These are phyloP conservation scores for Epichloe sp. DNA, from an alignment of 2,329 filamentous ascomycete genomes.

Conservation along the genomic window DNA sequence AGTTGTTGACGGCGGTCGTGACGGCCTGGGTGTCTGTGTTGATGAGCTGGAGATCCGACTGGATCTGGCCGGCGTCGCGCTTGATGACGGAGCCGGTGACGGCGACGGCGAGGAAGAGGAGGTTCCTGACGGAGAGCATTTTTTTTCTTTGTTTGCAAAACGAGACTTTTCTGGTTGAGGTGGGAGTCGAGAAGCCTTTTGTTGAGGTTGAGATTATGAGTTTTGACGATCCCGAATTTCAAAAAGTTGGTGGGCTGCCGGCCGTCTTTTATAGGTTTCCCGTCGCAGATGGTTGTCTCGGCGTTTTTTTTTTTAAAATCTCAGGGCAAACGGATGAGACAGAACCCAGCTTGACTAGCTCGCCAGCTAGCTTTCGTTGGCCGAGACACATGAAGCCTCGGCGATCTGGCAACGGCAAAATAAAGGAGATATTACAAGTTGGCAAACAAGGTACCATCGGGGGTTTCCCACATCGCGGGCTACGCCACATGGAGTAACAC, in stretches of 20 bases:
- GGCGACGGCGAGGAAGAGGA: conserved; percentile 3
- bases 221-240: too few species aligned
- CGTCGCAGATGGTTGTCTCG: not conserved
- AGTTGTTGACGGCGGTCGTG: not conserved
- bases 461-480: too few species aligned
- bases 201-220: too few species aligned
- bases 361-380: not conserved
- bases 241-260: not conserved
- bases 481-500: too few species aligned
- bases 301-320: not conserved
- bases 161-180: too few species aligned
- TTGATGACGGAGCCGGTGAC: conserved; percentile 2
- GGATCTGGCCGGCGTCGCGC: conserved; percentile 1
- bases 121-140: conserved; percentile 6
- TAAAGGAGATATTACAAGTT: not conserved
- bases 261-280: not conserved
- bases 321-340: not conserved
- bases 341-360: too few species aligned
- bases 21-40: not conserved
- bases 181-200: too few species aligned
- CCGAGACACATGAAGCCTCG: conserved; percentile 1
- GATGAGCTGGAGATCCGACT: not conserved
- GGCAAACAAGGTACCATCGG: too few species aligned
- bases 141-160: not conserved
- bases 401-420: not conserved